Conservation (phyloP, 1,284 basidiomycete genomes). For the Dichomitus squalens region DNA sequence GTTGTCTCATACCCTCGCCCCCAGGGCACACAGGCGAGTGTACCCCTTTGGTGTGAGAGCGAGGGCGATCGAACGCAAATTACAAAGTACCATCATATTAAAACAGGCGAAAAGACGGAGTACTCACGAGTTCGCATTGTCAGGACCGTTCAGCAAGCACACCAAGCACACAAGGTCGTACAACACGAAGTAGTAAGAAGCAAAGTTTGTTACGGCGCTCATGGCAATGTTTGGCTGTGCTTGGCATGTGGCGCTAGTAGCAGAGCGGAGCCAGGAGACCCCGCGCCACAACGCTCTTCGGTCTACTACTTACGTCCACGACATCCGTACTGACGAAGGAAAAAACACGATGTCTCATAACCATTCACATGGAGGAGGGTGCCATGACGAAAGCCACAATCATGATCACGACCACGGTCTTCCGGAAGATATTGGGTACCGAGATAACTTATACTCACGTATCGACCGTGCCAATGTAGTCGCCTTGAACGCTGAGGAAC, state of each 20-base stretch:
- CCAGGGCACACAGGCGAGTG: constrained; percentile 74
- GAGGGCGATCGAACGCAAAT: constrained; percentile 81
- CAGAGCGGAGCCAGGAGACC: too few relatives aligned
- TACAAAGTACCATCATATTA: constrained; percentile 69
- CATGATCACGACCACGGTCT: constrained; percentile 42
- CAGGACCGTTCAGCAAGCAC: too few relatives aligned
- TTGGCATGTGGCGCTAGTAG: neutral
- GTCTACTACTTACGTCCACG: neutral
- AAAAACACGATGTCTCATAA: constrained; percentile 45
- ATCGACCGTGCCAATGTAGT: constrained; percentile 76
- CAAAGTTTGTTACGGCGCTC: neutral
- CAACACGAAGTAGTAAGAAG: too few relatives aligned
- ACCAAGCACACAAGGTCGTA: too few relatives aligned
- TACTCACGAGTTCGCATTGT: constrained; percentile 27
- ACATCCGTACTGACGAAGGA: neutral
- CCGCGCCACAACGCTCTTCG: neutral
- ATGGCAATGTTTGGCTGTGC: neutral
- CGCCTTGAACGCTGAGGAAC: constrained; percentile 60
- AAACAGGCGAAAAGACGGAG: neutral
- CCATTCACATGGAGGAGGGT: constrained; percentile 49
- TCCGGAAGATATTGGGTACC: constrained; percentile 52
- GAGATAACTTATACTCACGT: constrained; percentile 68
- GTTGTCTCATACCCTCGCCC: constrained; percentile 70
- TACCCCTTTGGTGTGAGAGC: constrained; percentile 64
- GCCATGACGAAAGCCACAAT: constrained; percentile 57